Evolutionary conservation across 495 filamentous ascomycete species (phyloP), one percentile per base, ranked within the genome.

Genomic region (Hypomontagnella submonticulosa): DNA sequence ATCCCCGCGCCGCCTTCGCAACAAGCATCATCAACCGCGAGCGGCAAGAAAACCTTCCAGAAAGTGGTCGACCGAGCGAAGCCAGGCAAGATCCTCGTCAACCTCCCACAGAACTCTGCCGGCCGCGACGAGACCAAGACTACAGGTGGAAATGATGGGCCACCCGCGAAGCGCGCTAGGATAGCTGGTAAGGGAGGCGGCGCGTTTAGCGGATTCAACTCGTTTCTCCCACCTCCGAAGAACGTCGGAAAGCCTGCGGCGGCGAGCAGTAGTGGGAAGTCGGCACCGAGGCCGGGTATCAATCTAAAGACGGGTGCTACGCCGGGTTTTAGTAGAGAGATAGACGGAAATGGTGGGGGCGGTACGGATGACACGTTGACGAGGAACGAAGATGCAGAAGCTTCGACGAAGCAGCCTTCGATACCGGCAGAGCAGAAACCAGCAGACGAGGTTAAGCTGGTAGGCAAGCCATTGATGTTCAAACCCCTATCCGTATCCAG

Each of bases 211-310:
- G 88, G 86, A 6, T 95, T 97, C 78, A 93, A 92, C 70, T 85
- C 91, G 2, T 85, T 97, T 34, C 83, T 97, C n/a, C 93, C 93
- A 9, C 85, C 92, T 27, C 93, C 93, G 13, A 97, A 95, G 76
- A 85, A 84, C 23, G 66, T 77, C 15, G 67, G 75, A 4, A 76
- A 78, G 67, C 58, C 70, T n/a, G 36, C 63, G 9, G 46, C 69
- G 1, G 63, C 67, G 16, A 75, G 76, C 34, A 71, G 78, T 43
- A 77, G 78, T 46, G 52, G 59, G 34, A 62, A 57, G 11, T 66
- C 77, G 27, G 71, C 75, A 42, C 71, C 79, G 34, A 69, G 75
- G 51, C 77, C 76, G 4, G 83, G 86, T 11, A 81, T 95, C 15
- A 89, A 84, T 69, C 70, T 97, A 63, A 94, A 90, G 76, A 97